Evolutionary conservation across 2,329 filamentous ascomycete species (phyloP).

Genomic region (Pseudocercospora macadamiae): DNA sequence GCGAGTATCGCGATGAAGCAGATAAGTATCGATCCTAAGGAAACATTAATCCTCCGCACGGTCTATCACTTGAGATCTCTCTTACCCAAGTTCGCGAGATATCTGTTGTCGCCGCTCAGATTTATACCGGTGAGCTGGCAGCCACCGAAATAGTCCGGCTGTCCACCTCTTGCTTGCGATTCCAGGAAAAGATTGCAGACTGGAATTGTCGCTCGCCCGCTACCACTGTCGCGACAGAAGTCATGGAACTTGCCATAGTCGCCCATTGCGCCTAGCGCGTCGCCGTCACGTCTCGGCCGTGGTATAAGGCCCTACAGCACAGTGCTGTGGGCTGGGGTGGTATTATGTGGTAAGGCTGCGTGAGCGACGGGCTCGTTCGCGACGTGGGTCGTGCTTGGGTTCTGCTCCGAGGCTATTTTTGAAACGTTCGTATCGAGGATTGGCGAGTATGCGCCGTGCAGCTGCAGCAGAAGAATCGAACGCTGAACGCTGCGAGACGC

Average conservation of each 20-base stretch:
- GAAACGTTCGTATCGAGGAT: neutral
- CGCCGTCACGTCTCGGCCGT: neutral
- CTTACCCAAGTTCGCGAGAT: conserved; percentile 82
- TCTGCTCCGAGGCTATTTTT: neutral
- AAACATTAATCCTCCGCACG: conserved; percentile 8
- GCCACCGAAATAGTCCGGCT: conserved; percentile 53
- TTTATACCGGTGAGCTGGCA: conserved; percentile 77
- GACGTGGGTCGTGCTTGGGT: conserved; percentile 5
- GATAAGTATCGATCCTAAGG: conserved; percentile 80
- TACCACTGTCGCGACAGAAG: conserved; percentile 56
- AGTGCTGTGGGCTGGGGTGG: neutral
- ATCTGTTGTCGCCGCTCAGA: conserved; percentile 61
- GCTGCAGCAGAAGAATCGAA: neutral
- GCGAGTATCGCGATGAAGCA: conserved; percentile 74
- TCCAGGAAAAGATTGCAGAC: conserved; percentile 66
- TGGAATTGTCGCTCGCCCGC: conserved; percentile 38
- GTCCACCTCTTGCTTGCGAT: conserved; percentile 61
- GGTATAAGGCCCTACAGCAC: neutral
- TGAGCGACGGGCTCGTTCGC: neutral
- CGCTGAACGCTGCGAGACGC: neutral
- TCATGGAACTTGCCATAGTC: conserved; percentile 44
- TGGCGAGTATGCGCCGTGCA: neutral
- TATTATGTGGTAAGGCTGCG: neutral
- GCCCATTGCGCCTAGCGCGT: conserved; percentile 24
- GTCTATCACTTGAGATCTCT: conserved; percentile 21